A percentile compares a stretch with the other conserved stretches of the same genome.
These are phyloP conservation scores for Colletotrichum phormii DNA, from an alignment of 2,329 filamentous ascomycete species.

Conservation along the genomic window DNA sequence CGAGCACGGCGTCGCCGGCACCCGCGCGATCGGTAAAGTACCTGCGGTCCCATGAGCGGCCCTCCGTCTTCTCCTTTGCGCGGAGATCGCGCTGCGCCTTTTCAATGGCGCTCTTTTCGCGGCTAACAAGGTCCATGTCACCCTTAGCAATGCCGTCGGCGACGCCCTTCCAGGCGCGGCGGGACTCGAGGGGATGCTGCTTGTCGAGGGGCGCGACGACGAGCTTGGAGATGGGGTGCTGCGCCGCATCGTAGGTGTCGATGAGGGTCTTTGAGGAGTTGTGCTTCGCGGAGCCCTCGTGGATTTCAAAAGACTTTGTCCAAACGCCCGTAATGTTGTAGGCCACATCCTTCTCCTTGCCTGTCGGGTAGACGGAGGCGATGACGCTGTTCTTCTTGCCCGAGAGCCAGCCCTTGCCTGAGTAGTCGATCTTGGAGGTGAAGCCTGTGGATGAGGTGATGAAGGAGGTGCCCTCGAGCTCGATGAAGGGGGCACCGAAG, in stretches of 20 bases:
- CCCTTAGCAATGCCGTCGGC: constrained; percentile 82
- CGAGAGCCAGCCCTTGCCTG: constrained; percentile 91
- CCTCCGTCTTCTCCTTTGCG: constrained; percentile 79
- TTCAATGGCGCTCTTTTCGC: constrained; percentile 90
- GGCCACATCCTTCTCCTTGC: constrained; percentile 77
- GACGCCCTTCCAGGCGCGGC: constrained; percentile 89
- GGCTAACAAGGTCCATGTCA: constrained; percentile 83
- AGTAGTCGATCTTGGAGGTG: constrained; percentile 91
- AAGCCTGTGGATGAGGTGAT: constrained; percentile 90
- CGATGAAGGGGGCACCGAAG: constrained; percentile 87
- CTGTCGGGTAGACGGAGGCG: constrained; percentile 77
- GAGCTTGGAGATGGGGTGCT: constrained; percentile 72
- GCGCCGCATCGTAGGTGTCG: constrained; percentile 70
- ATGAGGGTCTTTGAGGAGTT: constrained; percentile 62
- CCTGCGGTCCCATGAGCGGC: constrained; percentile 81
- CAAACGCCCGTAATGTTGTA: constrained; percentile 93
- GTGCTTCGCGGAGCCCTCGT: constrained; percentile 69
- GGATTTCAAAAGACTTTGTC: constrained; percentile 85
- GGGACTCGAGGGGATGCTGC: constrained; percentile 89
- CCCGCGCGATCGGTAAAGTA: constrained; percentile 76
- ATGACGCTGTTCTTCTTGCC: constrained; percentile 95
- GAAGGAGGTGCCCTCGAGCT: constrained; percentile 86
- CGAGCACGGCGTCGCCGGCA: constrained; percentile 56
- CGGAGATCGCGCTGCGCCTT: constrained; percentile 83
- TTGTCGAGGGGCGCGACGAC: constrained; percentile 77